These are phyloP conservation scores for Allantophomopsis cytisporea DNA, from an alignment of 2,329 filamentous ascomycete species.

Conservation along the genomic window DNA sequence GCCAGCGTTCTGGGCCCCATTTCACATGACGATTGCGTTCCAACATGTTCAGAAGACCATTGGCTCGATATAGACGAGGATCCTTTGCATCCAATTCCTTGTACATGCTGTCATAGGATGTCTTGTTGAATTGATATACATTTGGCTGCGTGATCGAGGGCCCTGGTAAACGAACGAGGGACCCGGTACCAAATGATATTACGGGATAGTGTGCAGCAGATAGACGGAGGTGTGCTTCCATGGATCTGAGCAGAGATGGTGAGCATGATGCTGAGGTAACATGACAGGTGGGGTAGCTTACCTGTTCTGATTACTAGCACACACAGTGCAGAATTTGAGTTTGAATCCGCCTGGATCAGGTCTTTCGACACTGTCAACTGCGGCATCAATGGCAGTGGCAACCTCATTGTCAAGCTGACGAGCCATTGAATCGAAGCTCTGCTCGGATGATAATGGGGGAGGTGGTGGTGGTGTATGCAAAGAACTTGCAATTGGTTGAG, in stretches of 20 bases:
- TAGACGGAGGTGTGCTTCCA: slow-evolving; percentile 96
- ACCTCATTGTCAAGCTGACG: slow-evolving; percentile 9
- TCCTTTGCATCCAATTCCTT: slow-evolving; percentile 82
- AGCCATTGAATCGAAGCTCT: slow-evolving; percentile 4
- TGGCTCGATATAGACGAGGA: slow-evolving; percentile 72
- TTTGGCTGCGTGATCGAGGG: slow-evolving; percentile 88
- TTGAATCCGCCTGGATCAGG: slow-evolving; percentile 47
- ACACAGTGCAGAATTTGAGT: slow-evolving; percentile 96
- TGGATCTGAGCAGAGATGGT: slow-evolving; percentile 44
- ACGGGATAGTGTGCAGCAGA: slow-evolving; percentile 83
- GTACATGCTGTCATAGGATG: slow-evolving; percentile 90
- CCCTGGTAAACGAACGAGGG: slow-evolving; percentile 82
- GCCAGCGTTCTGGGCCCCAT: slow-evolving; percentile 92
- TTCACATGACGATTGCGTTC: slow-evolving; percentile 85
- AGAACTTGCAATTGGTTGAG: no score
- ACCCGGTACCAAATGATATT: slow-evolving; percentile 94
- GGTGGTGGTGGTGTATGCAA: no score
- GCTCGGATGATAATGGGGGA: no score
- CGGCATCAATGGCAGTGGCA: slow-evolving; percentile 4
- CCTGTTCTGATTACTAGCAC: slow-evolving; percentile 95
- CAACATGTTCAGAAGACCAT: slow-evolving; percentile 92
- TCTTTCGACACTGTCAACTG: slow-evolving; percentile 8
- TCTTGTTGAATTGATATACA: slow-evolving; percentile 96
- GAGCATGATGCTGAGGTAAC: background rate
- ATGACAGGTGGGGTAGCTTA: slow-evolving; percentile 23